phyloP scores from a whole-genome alignment of 129 eudicot genomes.

The Flaveria bidentis region DNA sequence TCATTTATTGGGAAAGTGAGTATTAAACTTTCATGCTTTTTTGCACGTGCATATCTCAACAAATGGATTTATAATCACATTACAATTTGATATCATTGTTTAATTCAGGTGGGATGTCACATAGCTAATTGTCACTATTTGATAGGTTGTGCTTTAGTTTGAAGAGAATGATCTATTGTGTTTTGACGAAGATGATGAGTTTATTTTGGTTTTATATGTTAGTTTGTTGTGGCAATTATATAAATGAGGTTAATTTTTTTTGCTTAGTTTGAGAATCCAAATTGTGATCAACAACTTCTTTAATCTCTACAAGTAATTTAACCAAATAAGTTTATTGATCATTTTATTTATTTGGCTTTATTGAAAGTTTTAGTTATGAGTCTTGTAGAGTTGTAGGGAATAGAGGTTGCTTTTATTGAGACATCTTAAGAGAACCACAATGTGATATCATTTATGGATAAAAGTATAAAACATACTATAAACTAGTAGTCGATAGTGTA shows the following conservation, averaged over 20 bases:
- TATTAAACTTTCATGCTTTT: background rate
- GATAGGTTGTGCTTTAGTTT: slow-evolving; percentile 11
- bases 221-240: background rate
- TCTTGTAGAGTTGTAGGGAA: slow-evolving; percentile 7
- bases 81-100: slow-evolving; percentile 1
- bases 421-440: too few species aligned
- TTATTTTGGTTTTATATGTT: background rate
- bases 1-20: slow-evolving; percentile 2
- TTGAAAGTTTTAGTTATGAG: background rate
- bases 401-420: too few species aligned
- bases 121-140: background rate
- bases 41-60: slow-evolving; percentile 9
- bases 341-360: background rate
- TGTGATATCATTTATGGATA: too few species aligned
- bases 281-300: background rate
- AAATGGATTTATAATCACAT: background rate
- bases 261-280: background rate
- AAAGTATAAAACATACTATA: too few species aligned
- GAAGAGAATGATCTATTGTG: background rate
- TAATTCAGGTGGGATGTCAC: slow-evolving; percentile 9
- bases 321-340: slow-evolving; percentile 4
- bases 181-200: background rate
- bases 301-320: background rate
- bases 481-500: too few species aligned
- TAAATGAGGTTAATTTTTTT: background rate